A percentile compares a stretch with the other conserved stretches of the same genome.
phyloP scores from a whole-genome alignment of 805 yeast genomes.

The Wickerhamiella siamensis region DNA sequence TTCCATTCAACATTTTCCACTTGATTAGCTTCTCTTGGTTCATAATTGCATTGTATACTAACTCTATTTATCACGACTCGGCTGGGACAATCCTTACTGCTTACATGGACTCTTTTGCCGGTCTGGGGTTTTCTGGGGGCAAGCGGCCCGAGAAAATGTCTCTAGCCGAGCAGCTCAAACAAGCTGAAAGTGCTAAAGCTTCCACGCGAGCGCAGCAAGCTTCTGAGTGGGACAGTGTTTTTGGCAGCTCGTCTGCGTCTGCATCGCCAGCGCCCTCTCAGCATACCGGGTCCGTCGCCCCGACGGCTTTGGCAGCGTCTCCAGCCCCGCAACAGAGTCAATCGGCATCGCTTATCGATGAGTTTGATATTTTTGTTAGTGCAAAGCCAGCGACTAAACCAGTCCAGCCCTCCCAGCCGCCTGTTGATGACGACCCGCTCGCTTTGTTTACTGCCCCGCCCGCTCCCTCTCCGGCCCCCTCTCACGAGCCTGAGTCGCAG shows the following conservation, averaged over 20 bases:
- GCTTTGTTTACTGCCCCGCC: conserved; percentile 13
- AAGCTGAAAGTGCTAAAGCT: conserved; percentile 8
- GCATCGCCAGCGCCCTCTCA: conserved; percentile 1
- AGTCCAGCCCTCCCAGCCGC: neutral
- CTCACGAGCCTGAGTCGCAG: neutral
- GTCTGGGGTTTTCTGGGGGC: conserved; percentile 16
- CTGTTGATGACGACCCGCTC: conserved; percentile 13
- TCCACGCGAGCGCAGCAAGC: conserved; percentile 4
- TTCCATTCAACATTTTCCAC: too few species aligned
- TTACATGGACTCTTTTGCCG: conserved; percentile 23
- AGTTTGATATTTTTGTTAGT: conserved; percentile 8
- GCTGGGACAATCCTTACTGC: too few species aligned
- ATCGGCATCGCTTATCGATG: conserved; percentile 6
- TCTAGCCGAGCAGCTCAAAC: conserved; percentile 21
- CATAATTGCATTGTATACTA: too few species aligned
- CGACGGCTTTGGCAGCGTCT: neutral
- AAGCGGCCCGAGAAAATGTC: conserved; percentile 19
- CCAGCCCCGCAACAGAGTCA: neutral
- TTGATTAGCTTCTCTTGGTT: too few species aligned
- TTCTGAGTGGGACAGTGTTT: conserved; percentile 19
- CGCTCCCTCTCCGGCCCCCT: neutral
- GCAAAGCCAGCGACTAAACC: conserved; percentile 3
- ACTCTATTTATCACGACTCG: too few species aligned
- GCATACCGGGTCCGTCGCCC: neutral
- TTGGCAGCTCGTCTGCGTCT: conserved; percentile 7